These are phyloP conservation scores for Turritis glabra DNA, from an alignment of 345 rosid genomes.

Conservation along the genomic window DNA sequence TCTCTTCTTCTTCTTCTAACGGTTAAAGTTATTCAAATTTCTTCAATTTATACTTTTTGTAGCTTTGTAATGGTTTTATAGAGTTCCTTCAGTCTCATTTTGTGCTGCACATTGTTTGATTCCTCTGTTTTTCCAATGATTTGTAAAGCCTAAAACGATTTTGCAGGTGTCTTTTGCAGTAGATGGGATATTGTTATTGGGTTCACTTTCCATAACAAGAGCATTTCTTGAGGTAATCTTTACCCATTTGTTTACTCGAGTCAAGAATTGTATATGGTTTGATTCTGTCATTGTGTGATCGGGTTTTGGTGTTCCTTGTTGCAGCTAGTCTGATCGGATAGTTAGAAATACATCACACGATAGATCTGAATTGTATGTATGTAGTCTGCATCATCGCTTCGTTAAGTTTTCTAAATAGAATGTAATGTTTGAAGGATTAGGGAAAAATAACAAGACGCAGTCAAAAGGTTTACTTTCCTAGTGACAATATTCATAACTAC, in stretches of 20 bases:
- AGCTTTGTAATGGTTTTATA: not conserved
- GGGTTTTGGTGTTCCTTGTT: not conserved
- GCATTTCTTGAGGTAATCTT: conserved; percentile 72
- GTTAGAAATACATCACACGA: not conserved
- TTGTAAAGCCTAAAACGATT: too few species aligned
- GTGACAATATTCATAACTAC: too few species aligned
- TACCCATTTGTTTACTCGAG: not conserved
- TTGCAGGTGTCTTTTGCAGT: conserved; percentile 83
- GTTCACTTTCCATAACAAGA: conserved; percentile 62
- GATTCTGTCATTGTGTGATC: not conserved
- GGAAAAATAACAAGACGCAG: not conserved
- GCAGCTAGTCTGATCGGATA: not conserved
- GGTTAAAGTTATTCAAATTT: not conserved
- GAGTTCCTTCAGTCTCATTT: not conserved
- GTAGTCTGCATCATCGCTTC: too few species aligned
- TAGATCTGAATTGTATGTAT: not conserved
- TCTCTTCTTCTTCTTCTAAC: not conserved
- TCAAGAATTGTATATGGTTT: not conserved
- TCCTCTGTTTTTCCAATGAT: not conserved
- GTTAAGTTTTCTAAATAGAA: not conserved
- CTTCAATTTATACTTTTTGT: not conserved
- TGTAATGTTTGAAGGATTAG: not conserved
- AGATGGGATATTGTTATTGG: conserved; percentile 73
- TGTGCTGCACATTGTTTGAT: not conserved
- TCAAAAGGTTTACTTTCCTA: too few species aligned